Conservation (phyloP, 352 stramenopile genomes). For the Aphanomyces cochlioides region DNA sequence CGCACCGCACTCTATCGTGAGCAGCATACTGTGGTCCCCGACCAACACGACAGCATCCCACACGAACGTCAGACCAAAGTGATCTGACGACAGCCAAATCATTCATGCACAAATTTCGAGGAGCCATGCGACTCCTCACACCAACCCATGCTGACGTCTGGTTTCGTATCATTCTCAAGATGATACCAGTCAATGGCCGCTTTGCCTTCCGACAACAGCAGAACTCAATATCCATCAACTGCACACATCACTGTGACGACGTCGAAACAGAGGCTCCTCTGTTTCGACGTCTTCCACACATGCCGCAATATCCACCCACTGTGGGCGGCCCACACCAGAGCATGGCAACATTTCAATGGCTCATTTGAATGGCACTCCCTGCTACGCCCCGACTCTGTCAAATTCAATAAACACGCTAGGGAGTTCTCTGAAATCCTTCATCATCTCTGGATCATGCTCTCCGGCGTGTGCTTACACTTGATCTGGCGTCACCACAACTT, state of each 20-base stretch:
- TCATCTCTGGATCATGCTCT: neutral
- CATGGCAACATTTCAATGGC: neutral
- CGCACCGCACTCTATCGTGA: neutral
- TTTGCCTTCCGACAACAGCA: neutral
- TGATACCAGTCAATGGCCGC: neutral
- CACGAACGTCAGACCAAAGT: neutral
- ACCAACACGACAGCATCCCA: neutral
- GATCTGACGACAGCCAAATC: neutral
- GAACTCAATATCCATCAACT: neutral
- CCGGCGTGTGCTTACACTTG: neutral
- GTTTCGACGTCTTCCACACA: neutral
- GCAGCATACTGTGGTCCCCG: neutral
- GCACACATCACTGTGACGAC: neutral
- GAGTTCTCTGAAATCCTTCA: neutral
- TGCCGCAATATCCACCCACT: neutral
- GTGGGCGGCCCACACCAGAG: neutral
- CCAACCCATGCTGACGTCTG: neutral
- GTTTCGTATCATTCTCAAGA: neutral
- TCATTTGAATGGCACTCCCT: neutral
- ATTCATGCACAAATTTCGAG: neutral
- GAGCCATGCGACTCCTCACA: neutral
- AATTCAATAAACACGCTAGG: neutral
- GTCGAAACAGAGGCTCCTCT: neutral
- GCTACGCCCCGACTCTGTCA: neutral
- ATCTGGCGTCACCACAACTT: slow-evolving; percentile 2